Base-by-base conservation (phyloP, 2,329 filamentous ascomycete species). In the Rhynchosporium graminicola region DNA sequence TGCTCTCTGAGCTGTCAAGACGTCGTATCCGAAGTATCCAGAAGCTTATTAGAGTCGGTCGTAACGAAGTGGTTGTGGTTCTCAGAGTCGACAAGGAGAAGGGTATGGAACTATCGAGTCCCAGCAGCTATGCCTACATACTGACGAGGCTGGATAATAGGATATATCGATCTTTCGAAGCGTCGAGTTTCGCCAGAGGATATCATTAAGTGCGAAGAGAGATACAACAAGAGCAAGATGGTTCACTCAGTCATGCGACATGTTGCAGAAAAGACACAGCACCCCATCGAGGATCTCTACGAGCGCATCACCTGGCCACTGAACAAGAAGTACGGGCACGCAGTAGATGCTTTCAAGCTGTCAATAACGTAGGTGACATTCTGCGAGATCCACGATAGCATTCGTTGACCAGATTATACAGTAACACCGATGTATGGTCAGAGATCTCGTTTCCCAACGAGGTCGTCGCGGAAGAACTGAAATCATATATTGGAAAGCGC, bases 191-290 rank as follows among this genome's bases (percentile, higher is more conserved):
- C 93, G 48, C 90, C 95, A 50, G 95, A 99, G 77, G 95, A 99
- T 81, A 95, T 98, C 68, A 84, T 97, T 72, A 97, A 97, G 82
- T 99, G 96, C 77, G 95, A 99, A 77, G 95, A 99, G 82, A 87
- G 95, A 72, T 99, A 97, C 85, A 99, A 99, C 86, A 99, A 99
- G 88, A 91, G 92, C 82, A 99, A 99, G 83, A 96, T 97, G 83
- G 95, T 98, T 46, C 95, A 99, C 80, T 96, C 92, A 60, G 97
- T 99, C 79, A 94, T 99, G 91, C 89, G 94, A 77, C 95, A 99
- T 78, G 95, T 99, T 67, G 94, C 95, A 70, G 93, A 99, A 82
- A 97, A 97, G 85, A 96, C 92, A 48, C 87, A 90, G 75, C 90
- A 87, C 36, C 93, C 94, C n/a, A 96, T 99, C 74, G 92, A 98